These are phyloP conservation scores for Lumnitzera littorea DNA, from an alignment of 345 rosid species.

Conservation along the genomic window DNA sequence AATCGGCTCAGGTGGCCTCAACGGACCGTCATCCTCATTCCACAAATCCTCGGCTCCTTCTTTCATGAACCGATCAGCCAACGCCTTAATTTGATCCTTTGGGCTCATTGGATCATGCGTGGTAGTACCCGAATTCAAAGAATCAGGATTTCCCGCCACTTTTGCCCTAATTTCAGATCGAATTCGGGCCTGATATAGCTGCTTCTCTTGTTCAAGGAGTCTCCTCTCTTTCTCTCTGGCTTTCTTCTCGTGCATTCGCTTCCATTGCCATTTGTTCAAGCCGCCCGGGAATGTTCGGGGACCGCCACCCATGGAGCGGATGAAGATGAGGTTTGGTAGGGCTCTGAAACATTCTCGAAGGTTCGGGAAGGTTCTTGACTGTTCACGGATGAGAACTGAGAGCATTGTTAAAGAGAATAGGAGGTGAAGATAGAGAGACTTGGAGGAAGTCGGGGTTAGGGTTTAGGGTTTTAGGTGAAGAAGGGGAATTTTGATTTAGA, in stretches of 20 bases:
- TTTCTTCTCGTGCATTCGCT: conserved; percentile 91
- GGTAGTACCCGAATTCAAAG: conserved; percentile 1
- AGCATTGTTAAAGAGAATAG: conserved; percentile 3
- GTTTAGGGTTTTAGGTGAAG: conserved; percentile 18
- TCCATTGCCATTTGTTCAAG: conserved; percentile 98
- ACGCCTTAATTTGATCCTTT: conserved; percentile 50
- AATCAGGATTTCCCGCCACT: conserved; percentile 25
- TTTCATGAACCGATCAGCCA: conserved; percentile 89
- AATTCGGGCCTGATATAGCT: conserved; percentile 70
- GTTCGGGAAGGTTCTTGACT: conserved; percentile 2
- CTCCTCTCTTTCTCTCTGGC: conserved; percentile 82
- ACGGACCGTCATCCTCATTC: conserved; percentile 78
- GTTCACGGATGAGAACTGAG: conserved; percentile 14
- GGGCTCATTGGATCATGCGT: conserved; percentile 51
- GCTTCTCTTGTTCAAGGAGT: conserved; percentile 87
- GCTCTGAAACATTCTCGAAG: conserved; percentile 16
- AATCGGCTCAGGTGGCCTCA: conserved; percentile 26
- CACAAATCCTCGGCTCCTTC: conserved; percentile 89
- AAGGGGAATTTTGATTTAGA: background rate
- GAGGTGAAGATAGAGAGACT: too few species aligned
- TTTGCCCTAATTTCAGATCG: conserved; percentile 66
- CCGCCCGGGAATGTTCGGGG: conserved; percentile 96
- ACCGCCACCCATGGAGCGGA: conserved; percentile 85
- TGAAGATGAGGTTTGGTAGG: conserved; percentile 19
- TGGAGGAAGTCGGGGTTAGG: conserved; percentile 6